These are phyloP conservation scores for Hypericum perforatum DNA, from an alignment of 345 rosid species.

Conservation along the genomic window DNA sequence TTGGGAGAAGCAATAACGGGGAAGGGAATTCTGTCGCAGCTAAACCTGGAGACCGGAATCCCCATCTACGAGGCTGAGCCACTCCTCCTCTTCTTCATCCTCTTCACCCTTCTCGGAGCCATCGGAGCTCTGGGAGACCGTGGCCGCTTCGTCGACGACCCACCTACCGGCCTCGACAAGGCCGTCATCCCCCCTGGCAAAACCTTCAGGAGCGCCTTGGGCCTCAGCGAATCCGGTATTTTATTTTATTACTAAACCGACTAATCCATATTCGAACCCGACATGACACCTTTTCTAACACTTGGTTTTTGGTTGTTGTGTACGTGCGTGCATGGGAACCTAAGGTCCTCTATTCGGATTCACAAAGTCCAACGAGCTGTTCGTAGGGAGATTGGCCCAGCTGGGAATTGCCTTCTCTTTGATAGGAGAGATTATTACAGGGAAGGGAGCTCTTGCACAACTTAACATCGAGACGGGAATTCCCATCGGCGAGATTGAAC, in stretches of 20 bases:
- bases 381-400: slow-evolving; percentile 94
- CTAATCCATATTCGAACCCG: neutral
- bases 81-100: slow-evolving; percentile 85
- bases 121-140: slow-evolving; percentile 95
- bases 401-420: slow-evolving; percentile 88
- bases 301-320: neutral
- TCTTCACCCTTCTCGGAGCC: slow-evolving; percentile 89
- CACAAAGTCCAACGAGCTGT: slow-evolving; percentile 85
- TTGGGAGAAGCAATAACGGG: slow-evolving; percentile 88
- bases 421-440: slow-evolving; percentile 88
- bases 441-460: slow-evolving; percentile 94
- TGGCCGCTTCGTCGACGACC: slow-evolving; percentile 76
- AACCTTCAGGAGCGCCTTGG: slow-evolving; percentile 51
- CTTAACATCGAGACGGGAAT: slow-evolving; percentile 95
- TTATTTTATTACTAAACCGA: neutral
- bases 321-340: slow-evolving; percentile 6
- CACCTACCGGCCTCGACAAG: slow-evolving; percentile 53
- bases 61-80: slow-evolving; percentile 98
- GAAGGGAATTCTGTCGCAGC: slow-evolving; percentile 77
- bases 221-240: slow-evolving; percentile 84
- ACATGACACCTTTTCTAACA: neutral
- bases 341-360: slow-evolving; percentile 95
- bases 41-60: slow-evolving; percentile 84
- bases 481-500: slow-evolving; percentile 80
- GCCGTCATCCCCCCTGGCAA: slow-evolving; percentile 91